Conservation (phyloP, 2,329 filamentous ascomycete genomes). For the Xylariaceae sp. region DNA sequence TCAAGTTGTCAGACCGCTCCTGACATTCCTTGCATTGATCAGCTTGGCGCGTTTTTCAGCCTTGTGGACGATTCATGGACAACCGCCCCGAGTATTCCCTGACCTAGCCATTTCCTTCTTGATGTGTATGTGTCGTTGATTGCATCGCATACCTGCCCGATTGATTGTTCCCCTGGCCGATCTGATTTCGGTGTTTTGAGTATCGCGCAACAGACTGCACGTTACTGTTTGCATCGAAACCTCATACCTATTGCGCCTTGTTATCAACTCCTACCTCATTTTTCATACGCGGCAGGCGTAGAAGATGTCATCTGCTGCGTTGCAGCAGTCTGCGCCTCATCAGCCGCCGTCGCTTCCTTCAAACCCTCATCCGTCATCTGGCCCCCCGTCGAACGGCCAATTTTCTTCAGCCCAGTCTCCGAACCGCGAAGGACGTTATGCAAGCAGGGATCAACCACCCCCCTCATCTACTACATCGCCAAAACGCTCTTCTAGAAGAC, state of each 20-base stretch:
- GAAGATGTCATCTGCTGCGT: constrained; percentile 59
- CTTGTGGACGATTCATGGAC: constrained; percentile 12
- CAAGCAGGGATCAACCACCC: constrained; percentile 40
- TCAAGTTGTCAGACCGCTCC: constrained; percentile 15
- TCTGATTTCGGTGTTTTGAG: constrained; percentile 6
- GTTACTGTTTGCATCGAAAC: constrained; percentile 1
- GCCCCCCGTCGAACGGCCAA: constrained; percentile 45
- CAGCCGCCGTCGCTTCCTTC: constrained; percentile 44
- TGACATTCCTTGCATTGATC: constrained; percentile 14
- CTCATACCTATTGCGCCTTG: constrained; percentile 3
- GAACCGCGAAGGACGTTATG: constrained; percentile 53
- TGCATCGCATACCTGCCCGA: constrained; percentile 11
- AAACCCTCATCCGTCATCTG: constrained; percentile 42
- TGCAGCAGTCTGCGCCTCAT: constrained; percentile 56
- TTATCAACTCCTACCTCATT: constrained; percentile 3
- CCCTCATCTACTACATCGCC: constrained; percentile 48
- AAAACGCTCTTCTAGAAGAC: constrained; percentile 48
- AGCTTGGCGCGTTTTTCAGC: constrained; percentile 15
- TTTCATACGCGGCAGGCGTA: constrained; percentile 30
- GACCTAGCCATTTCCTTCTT: constrained; percentile 6
- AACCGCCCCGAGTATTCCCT: constrained; percentile 8
- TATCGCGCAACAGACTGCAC: constrained; percentile 2
- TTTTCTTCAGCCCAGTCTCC: constrained; percentile 50
- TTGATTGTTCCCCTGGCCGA: constrained; percentile 2
- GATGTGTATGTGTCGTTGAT: constrained; percentile 9